Evolutionary conservation across 345 rosid species (phyloP), one percentile per base, ranked within the genome.

Genomic region (Brassica carinata): DNA sequence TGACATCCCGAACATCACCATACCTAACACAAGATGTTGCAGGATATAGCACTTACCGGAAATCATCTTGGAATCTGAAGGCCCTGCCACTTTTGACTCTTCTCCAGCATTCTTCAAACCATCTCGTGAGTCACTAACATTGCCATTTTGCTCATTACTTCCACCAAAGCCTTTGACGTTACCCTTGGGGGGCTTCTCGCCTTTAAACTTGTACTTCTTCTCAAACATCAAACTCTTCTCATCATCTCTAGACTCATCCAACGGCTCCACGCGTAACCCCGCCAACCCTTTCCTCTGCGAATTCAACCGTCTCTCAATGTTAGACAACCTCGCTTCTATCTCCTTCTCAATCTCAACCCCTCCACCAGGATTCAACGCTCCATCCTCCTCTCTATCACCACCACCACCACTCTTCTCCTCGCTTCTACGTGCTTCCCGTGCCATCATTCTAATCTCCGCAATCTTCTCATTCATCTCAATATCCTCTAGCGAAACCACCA

Each of bases 371-470:
- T 48, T 69, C 65, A 51, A 34, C 13, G 63, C 31, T 34, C 83
- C 87, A 66, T 73, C 84, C 31, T 61, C 84, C 43, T 78, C 89
- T 6, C 74, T 74, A 53, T n/a, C 58, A 26, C 73, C 69, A 13
- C 69, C 76, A 59, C 72, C 76, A 61, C 48, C 76, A 61, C 76
- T 64, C 78, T 78, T 75, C 62, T 81, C 72, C 85, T 94, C 98
- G 6, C 57, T 82, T 77, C 83, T 85, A 26, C 97, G 83, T 5
- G 81, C 98, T 48, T 92, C 90, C 30, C 91, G 85, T 1, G 97
- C 97, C 97, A 94, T 84, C 72, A 73, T 77, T 83, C 90, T 89
- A 30, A 94, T 92, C 81, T 91, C 93, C 67, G 83, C 76, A 65
- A 92, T 86, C 80, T 81, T 92, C 83, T 83, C 82, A 15, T 85